Percentiles rank a stretch among this genome's conserved stretches.
phyloP scores from a whole-genome alignment of 495 filamentous ascomycete genomes.

The Podospora pseudopauciseta region DNA sequence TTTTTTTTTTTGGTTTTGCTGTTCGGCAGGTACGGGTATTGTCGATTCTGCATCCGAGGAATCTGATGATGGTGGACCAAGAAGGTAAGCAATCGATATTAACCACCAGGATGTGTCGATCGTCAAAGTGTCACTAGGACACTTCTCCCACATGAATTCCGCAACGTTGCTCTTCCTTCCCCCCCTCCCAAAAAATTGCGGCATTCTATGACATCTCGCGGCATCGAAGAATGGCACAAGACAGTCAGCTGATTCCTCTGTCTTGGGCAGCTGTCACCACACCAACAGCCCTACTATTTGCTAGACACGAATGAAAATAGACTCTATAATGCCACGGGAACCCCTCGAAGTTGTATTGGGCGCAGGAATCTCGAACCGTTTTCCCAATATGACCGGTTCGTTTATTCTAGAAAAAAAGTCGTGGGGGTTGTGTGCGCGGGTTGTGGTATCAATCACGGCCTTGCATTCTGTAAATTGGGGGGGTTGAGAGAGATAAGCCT shows the following conservation, averaged over 20 bases:
- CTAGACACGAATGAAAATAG: not conserved
- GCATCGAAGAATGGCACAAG: not conserved
- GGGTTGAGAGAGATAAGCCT: not conserved
- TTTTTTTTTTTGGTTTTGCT: no score
- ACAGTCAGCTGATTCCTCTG: not conserved
- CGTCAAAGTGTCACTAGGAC: not conserved
- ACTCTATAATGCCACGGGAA: not conserved
- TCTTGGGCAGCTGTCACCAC: not conserved
- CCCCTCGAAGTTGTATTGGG: not conserved
- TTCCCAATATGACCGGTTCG: not conserved
- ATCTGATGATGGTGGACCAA: not conserved
- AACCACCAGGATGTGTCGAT: not conserved
- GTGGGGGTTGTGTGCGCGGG: not conserved
- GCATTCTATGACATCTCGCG: not conserved
- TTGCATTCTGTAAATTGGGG: not conserved
- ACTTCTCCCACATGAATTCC: not conserved
- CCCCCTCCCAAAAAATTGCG: not conserved
- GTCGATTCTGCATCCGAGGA: not conserved
- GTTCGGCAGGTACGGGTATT: not conserved
- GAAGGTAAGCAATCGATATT: not conserved
- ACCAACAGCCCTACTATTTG: not conserved
- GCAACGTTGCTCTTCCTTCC: not conserved
- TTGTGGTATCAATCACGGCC: conserved; percentile 3
- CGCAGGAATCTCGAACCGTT: not conserved
- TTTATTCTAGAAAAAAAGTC: not conserved